Conservation (phyloP, 371 early-diverging fungal species). For the Rhizopus delemar region DNA sequence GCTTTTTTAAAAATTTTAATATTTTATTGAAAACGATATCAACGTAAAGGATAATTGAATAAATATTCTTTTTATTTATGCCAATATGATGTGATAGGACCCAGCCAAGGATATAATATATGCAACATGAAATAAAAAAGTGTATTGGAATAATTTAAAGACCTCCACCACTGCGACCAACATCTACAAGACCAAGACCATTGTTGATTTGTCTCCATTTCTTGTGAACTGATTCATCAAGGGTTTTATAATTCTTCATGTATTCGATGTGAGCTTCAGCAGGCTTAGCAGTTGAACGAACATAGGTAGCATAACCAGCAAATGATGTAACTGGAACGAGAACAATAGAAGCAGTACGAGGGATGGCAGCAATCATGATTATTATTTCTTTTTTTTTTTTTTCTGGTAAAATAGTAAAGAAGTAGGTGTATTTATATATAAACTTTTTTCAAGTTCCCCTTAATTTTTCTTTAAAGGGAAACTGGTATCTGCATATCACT, state of each 20-base stretch:
- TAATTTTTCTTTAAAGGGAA: no score
- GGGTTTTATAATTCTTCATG: conserved; percentile 30
- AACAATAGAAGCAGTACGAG: conserved; percentile 41
- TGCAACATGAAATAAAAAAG: no score
- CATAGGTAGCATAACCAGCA: conserved; percentile 48
- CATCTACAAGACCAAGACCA: conserved; percentile 48
- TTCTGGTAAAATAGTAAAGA: background rate
- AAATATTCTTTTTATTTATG: no score
- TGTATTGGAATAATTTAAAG: conserved; percentile 26
- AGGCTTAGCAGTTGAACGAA: conserved; percentile 41
- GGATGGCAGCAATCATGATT: conserved; percentile 28
- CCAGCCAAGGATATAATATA: no score
- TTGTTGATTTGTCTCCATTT: conserved; percentile 49
- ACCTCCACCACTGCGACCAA: conserved; percentile 51
- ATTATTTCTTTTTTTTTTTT: conserved; percentile 2
- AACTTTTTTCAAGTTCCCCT: conserved; percentile 1
- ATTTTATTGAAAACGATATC: no score
- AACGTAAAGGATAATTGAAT: no score
- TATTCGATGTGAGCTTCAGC: conserved; percentile 36
- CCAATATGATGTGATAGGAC: background rate
- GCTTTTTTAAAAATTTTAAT: no score
- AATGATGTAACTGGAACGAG: conserved; percentile 43
- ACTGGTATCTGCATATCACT: no score
- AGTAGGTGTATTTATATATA: background rate
- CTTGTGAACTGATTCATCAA: conserved; percentile 4